Evolutionary conservation across 306 rosid genomes (phyloP), one percentile per base, ranked within the genome.

Genomic region (Pyrus communis): DNA sequence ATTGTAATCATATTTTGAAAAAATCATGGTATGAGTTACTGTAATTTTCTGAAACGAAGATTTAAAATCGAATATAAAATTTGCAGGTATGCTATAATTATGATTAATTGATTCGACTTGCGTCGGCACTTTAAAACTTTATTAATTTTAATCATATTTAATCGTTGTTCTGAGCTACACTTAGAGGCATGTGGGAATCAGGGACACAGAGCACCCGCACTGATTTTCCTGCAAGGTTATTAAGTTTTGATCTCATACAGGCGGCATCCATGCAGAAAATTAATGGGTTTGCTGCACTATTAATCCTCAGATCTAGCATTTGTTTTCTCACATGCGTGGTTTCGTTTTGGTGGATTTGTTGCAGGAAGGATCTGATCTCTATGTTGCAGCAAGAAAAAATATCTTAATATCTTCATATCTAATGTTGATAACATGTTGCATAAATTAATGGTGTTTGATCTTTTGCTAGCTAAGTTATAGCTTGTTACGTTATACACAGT

Each of bases 201-300:
- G 77, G 30, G 67, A 73, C 57, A 59, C 11, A 73, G 68, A 17
- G 68, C 68, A 73, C 77, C 77, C 25, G 68, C 77, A 59, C 57
- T 73, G 77, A 73, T 73, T 59, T 73, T 38, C 27, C 55, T 59
- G 77, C 68, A 17, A 55, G 42, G 68, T 14, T n/a, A 15, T n/a
- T 15, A 3, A 63, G 2, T 73, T 59, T 73, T 64, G 19, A 40
- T 22, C n/a, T 73, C 69, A 3, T 46, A 42, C 60, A 60, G 69
- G 45, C 40, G 45, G 18, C 77, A 11, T 14, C 43, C 58, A 74
- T 73, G 77, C 57, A 59, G 67, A 61, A 28, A 60, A 61, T 42
- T 74, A 42, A 60, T 67, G 43, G 57, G 67, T n/a, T 35, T 35
- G 77, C 77, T 73, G 43, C 77, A 7, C 22, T 6, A 60, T 43